Evolutionary conservation across 1,284 basidiomycete genomes (phyloP), one percentile per base, ranked within the genome.

Genomic region (Apiotrichum porosum): DNA sequence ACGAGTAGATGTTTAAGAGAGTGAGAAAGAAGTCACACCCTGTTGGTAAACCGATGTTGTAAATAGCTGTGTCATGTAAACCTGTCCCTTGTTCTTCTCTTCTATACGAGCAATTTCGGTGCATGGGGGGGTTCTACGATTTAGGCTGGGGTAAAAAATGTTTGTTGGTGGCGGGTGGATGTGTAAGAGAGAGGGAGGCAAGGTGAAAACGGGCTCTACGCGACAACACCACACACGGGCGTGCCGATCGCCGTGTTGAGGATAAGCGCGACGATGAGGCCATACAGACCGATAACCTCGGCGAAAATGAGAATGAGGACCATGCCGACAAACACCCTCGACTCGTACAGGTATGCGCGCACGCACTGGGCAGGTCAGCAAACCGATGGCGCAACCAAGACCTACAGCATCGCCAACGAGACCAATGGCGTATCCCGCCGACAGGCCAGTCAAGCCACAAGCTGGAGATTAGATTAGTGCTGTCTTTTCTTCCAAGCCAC

Each of bases 391-490:
- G 39, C 17, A 37, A 30, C 12, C 17, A n/a, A 17, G 15, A 68
- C 85, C 54, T 62, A 91, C 92, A 19, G 93, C 84, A 68, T 98
- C 94, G 47, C 93, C 94, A 22, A 97, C 90, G 54, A 86, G 83
- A 26, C 94, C 94, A 68, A 98, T 94, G n/a, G 94, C 92, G 68
- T 92, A 94, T 8, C 94, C 94, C 3, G 94, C 94, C n/a, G 92
- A 87, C 38, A 98, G 74, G 50, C 94, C 94, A 13, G 94, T 57
- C 26, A 52, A 6, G 6, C 55, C 55, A 37, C 55, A 57, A 2
- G 55, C 51, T 53, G 43, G 3, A 8, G 1, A n/a, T n/a, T n/a
- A n/a, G n/a, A n/a, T n/a, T n/a, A n/a, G n/a, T n/a, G n/a, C n/a
- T n/a, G n/a, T n/a, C n/a, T n/a, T n/a, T n/a, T n/a, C n/a, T n/a